These are phyloP conservation scores for Schizothecium vesticola DNA, from an alignment of 495 filamentous ascomycete species.

Conservation along the genomic window DNA sequence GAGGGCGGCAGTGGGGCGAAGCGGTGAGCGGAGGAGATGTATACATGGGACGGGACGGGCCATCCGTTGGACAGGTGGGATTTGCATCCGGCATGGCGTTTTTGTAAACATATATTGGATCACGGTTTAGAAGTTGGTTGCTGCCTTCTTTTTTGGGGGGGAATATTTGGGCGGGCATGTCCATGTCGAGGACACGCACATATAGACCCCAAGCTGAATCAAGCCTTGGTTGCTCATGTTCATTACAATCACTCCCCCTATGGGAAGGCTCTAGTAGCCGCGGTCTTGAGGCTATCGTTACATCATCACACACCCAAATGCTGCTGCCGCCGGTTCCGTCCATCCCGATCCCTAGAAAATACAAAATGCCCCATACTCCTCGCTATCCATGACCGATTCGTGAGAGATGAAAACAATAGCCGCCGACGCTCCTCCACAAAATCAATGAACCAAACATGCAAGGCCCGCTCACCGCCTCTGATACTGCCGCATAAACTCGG, in stretches of 20 bases:
- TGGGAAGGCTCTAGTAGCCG: neutral
- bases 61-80: neutral
- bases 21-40: neutral
- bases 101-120: neutral
- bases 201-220: neutral
- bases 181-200: neutral
- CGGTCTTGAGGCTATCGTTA: neutral
- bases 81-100: slow-evolving; percentile 4
- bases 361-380: slow-evolving; percentile 1
- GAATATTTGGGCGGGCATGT: neutral
- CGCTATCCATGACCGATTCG: slow-evolving; percentile 1
- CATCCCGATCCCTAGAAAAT: neutral
- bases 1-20: neutral
- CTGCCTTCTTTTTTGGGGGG: neutral
- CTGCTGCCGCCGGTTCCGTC: neutral
- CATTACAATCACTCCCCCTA: neutral
- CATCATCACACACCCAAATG: neutral
- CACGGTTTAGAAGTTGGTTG: neutral
- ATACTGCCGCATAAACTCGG: slow-evolving; percentile 60
- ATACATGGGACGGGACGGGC: neutral
- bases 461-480: slow-evolving; percentile 18
- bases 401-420: neutral
- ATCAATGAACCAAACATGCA: neutral
- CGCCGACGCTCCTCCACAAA: neutral
- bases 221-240: neutral